phyloP scores from a whole-genome alignment of 2,329 filamentous ascomycete genomes.

The Pseudogymnoascus pannorum region DNA sequence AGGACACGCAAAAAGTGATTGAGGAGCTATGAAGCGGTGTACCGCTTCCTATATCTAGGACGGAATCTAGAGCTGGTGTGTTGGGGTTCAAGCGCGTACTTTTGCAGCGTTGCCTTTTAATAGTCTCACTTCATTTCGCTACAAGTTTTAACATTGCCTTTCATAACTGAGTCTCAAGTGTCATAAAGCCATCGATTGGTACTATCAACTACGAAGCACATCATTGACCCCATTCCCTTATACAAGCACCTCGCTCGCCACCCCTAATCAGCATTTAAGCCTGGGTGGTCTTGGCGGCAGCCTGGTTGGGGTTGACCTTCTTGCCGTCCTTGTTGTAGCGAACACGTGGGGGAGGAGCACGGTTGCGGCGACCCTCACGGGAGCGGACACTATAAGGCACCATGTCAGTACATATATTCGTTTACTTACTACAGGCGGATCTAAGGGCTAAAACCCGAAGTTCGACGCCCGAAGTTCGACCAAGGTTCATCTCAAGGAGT shows the following conservation, averaged over 20 bases:
- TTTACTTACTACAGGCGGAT: conserved; percentile 1
- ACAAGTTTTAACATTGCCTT: not conserved
- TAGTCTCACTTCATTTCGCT: not conserved
- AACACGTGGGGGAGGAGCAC: conserved; percentile 92
- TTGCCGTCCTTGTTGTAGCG: conserved; percentile 99
- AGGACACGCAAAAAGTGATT: not conserved
- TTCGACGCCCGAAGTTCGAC: conserved; percentile 37
- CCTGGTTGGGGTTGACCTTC: conserved; percentile 89
- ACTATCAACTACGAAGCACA: conserved; percentile 8
- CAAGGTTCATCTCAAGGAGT: conserved; percentile 52
- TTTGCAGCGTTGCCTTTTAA: not conserved
- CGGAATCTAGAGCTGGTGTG: not conserved
- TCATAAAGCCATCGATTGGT: conserved; percentile 6
- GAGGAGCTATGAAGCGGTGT: conserved; percentile 11
- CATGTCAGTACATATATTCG: not conserved
- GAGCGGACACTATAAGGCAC: conserved; percentile 74
- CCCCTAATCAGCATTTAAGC: conserved; percentile 21
- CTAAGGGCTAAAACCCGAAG: conserved; percentile 28
- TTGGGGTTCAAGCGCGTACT: not conserved
- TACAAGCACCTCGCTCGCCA: conserved; percentile 9
- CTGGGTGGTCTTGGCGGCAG: conserved; percentile 29
- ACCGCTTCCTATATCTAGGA: not conserved
- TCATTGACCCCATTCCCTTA: conserved; percentile 5
- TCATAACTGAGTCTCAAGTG: not conserved
- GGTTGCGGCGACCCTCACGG: conserved; percentile 94